Conservation (phyloP, 2,329 filamentous ascomycete genomes). For the Ceratocystis alfenasii region DNA sequence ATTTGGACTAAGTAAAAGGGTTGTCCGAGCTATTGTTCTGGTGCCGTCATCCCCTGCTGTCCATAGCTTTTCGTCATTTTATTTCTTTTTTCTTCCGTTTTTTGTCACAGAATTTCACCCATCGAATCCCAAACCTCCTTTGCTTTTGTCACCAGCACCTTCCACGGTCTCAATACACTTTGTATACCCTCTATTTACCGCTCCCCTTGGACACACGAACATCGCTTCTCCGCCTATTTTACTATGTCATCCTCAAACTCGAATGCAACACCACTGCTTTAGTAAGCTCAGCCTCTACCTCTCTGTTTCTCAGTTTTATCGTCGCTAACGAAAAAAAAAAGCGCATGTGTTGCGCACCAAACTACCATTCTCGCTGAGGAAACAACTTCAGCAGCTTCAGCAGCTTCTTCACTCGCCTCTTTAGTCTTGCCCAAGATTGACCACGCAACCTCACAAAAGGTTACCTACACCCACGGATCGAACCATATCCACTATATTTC, state of each 20-base stretch:
- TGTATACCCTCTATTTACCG: background rate
- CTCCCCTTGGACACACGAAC: background rate
- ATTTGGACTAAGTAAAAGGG: background rate
- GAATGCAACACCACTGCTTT: slow-evolving; percentile 53
- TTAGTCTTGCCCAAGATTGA: slow-evolving; percentile 91
- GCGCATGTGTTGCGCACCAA: slow-evolving; percentile 87
- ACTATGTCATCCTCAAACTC: slow-evolving; percentile 58
- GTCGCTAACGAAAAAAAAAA: slow-evolving; percentile 29
- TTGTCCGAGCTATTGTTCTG: background rate
- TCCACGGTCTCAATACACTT: background rate
- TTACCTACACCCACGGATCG: slow-evolving; percentile 84
- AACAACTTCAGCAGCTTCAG: slow-evolving; percentile 70
- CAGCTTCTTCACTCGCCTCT: slow-evolving; percentile 77
- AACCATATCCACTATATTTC: slow-evolving; percentile 95
- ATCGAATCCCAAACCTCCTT: background rate
- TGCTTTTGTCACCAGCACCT: background rate
- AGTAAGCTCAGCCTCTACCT: slow-evolving; percentile 40
- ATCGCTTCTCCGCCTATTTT: background rate
- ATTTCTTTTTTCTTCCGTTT: background rate
- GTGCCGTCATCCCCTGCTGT: slow-evolving; percentile 12
- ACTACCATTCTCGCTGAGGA: slow-evolving; percentile 89
- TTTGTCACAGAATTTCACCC: slow-evolving; percentile 27
- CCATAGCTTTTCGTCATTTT: background rate
- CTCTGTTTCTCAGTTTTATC: background rate
- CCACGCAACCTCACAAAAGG: slow-evolving; percentile 68